phyloP scores from a whole-genome alignment of 495 filamentous ascomycete genomes.

The Penicillium simplicissimum region DNA sequence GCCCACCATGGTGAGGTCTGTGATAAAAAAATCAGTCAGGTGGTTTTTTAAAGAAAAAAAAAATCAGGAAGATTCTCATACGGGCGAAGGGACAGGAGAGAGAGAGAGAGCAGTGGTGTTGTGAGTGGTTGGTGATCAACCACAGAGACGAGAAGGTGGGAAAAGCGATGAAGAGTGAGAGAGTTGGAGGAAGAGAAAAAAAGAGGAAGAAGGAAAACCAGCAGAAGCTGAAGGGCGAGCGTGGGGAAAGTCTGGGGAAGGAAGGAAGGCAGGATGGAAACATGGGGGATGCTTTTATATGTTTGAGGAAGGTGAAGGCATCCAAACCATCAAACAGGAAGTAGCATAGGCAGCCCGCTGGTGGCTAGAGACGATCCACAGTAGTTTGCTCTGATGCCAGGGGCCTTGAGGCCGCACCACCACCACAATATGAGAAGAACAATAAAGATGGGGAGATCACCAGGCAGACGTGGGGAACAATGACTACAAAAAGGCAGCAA shows the following conservation, averaged over 20 bases:
- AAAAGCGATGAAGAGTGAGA: not conserved
- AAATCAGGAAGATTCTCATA: not conserved
- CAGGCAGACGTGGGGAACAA: not conserved
- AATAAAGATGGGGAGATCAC: no score
- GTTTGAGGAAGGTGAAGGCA: not conserved
- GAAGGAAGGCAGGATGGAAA: no score
- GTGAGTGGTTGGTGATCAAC: not conserved
- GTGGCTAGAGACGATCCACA: not conserved
- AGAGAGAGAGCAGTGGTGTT: not conserved
- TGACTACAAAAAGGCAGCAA: not conserved
- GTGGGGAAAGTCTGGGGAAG: no score
- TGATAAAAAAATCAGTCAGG: conserved; percentile 4
- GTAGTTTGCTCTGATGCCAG: not conserved
- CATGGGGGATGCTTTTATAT: no score
- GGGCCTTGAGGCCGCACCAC: not conserved
- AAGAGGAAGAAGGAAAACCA: not conserved
- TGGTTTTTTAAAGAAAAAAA: no score
- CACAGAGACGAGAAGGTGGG: conserved; percentile 6
- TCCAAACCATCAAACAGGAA: not conserved
- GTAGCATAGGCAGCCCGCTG: not conserved
- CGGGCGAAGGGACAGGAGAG: not conserved
- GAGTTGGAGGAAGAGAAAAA: conserved; percentile 1
- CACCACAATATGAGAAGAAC: not conserved
- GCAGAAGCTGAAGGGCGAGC: no score
- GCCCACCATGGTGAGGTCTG: conserved; percentile 37